Evolutionary conservation across 352 stramenopile genomes (phyloP).

Genomic region (Peronospora destructor): DNA sequence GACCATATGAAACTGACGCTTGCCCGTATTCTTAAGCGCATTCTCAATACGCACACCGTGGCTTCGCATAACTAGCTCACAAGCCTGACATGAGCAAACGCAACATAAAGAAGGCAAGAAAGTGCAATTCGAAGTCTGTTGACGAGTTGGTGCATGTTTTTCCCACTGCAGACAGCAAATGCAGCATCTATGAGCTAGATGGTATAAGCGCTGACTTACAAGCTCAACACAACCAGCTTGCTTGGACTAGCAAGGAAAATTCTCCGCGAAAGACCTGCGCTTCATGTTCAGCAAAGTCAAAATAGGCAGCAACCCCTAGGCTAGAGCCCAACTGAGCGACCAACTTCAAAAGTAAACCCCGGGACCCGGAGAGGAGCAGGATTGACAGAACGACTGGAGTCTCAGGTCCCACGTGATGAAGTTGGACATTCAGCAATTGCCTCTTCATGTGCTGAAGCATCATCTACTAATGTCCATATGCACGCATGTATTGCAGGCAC

Average conservation of each 20-base stretch:
- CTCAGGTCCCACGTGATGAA: constrained; percentile 33
- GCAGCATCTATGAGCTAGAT: constrained; percentile 51
- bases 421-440: constrained; percentile 40
- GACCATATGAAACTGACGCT: too few relatives aligned
- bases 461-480: constrained; percentile 4
- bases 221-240: constrained; percentile 15
- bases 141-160: constrained; percentile 8
- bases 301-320: too few relatives aligned
- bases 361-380: constrained; percentile 22
- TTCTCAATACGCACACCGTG: too few relatives aligned
- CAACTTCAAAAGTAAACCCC: constrained; percentile 11
- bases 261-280: constrained; percentile 9
- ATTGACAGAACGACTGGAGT: constrained; percentile 46
- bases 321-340: constrained; percentile 1
- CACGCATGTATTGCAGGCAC: constrained; percentile 32
- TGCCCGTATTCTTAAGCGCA: too few relatives aligned
- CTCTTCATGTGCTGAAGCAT: constrained; percentile 7
- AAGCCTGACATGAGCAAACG: constrained; percentile 32
- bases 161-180: constrained; percentile 14
- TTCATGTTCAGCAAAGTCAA: constrained; percentile 13
- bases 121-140: not conserved
- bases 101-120: constrained; percentile 10
- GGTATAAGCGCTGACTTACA: constrained; percentile 40
- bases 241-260: too few relatives aligned
- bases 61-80: too few relatives aligned